phyloP scores from a whole-genome alignment of 352 stramenopile genomes.

The Globisporangium acanthophoron region DNA sequence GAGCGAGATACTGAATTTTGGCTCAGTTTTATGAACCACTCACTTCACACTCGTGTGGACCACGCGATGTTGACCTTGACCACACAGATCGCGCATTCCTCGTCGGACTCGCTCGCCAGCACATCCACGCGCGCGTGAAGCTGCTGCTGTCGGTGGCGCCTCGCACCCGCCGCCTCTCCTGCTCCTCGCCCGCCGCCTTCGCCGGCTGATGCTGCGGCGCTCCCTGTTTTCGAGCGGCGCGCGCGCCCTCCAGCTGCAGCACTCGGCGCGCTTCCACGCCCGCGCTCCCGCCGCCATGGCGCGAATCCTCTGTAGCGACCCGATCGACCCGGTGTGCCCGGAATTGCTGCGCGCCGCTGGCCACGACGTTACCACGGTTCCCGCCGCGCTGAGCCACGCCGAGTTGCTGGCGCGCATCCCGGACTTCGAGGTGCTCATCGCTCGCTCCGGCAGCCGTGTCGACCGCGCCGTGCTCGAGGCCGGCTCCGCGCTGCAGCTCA shows the following conservation, averaged over 20 bases:
- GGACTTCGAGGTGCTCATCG: conserved; percentile 88
- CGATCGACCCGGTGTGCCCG: conserved; percentile 77
- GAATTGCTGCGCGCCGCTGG: conserved; percentile 76
- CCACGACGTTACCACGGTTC: conserved; percentile 72
- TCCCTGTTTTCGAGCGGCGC: conserved; percentile 23
- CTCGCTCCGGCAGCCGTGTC: conserved; percentile 80
- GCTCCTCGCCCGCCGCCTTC: background rate
- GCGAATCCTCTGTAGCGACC: conserved; percentile 85
- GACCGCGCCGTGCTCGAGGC: conserved; percentile 67
- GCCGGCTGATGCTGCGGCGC: conserved; percentile 44
- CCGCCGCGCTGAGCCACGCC: conserved; percentile 34
- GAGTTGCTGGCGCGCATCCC: conserved; percentile 70
- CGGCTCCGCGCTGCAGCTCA: conserved; percentile 60
- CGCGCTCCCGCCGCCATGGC: conserved; percentile 49
- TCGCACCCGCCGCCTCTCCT: too few relatives aligned
- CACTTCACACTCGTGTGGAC: too few relatives aligned
- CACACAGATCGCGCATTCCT: too few relatives aligned
- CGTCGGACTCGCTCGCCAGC: too few relatives aligned
- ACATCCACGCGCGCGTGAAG: too few relatives aligned
- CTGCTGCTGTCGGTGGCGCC: too few relatives aligned
- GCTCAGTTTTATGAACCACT: too few relatives aligned
- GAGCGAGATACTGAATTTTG: too few relatives aligned
- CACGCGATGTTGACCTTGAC: too few relatives aligned
- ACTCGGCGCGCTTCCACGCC: conserved; percentile 24
- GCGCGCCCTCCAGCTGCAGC: conserved; percentile 28